A percentile compares a stretch with the other conserved stretches of the same genome.
Conservation (phyloP, 352 stramenopile genomes). For the Paralagenidium karlingii region DNA sequence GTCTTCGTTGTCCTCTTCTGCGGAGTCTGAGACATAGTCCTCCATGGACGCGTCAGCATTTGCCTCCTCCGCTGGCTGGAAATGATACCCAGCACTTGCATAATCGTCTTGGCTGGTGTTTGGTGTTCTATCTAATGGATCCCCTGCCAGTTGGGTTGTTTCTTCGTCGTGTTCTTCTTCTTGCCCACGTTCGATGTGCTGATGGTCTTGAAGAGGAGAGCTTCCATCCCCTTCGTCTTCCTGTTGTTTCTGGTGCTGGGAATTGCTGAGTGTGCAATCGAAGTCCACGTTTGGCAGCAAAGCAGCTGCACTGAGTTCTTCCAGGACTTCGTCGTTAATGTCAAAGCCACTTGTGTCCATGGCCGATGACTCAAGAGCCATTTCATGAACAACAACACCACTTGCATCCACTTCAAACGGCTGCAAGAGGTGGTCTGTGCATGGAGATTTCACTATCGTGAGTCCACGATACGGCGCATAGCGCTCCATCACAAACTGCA, state of each 20-base stretch:
- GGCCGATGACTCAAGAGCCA: background rate
- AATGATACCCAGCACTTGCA: no score
- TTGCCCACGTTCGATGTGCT: background rate
- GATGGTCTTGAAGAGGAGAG: background rate
- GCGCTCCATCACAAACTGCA: constrained; percentile 11
- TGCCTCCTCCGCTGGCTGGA: no score
- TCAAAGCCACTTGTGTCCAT: constrained; percentile 18
- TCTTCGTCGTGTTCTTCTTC: background rate
- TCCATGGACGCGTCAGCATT: no score
- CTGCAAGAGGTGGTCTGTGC: constrained; percentile 37
- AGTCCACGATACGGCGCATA: constrained; percentile 32
- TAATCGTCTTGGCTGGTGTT: no score
- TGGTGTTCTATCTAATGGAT: no score
- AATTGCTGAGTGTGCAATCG: background rate
- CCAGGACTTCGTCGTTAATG: constrained; percentile 40
- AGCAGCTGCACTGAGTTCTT: constrained; percentile 1
- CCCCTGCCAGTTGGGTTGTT: background rate
- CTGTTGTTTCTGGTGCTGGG: background rate
- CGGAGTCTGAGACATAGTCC: no score
- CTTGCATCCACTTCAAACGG: constrained; percentile 33
- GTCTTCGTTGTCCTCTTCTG: no score
- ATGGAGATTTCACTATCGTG: constrained; percentile 48
- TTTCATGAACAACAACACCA: constrained; percentile 19
- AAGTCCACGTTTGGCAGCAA: background rate
- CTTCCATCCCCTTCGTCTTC: no score